Evolutionary conservation across 805 yeast species (phyloP).

Genomic region (Ogataea ganodermae): DNA sequence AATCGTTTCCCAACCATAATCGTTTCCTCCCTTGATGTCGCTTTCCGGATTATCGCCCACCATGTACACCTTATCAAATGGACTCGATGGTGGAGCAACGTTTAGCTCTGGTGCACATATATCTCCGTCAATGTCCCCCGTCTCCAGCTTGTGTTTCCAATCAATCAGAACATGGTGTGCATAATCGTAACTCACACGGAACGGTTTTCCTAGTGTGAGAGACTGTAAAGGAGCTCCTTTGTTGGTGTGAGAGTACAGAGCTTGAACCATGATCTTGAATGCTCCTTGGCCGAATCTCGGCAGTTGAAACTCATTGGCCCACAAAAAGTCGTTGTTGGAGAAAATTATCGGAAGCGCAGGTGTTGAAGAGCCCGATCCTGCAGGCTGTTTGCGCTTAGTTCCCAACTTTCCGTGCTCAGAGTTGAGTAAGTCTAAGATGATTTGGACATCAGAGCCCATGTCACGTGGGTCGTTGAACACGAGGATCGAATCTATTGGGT

Average conservation of each 20-base stretch:
- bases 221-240: conserved; percentile 50
- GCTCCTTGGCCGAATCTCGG: conserved; percentile 95
- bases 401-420: conserved; percentile 66
- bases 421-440: conserved; percentile 68
- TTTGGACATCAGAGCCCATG: conserved; percentile 81
- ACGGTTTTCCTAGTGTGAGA: conserved; percentile 80
- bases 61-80: conserved; percentile 78
- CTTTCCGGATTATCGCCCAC: conserved; percentile 96
- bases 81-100: conserved; percentile 39
- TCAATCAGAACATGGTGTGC: conserved; percentile 71
- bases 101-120: conserved; percentile 48
- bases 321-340: conserved; percentile 79
- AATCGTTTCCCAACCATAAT: conserved; percentile 85
- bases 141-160: conserved; percentile 45
- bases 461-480: conserved; percentile 91
- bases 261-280: conserved; percentile 62
- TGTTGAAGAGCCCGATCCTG: conserved; percentile 22
- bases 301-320: conserved; percentile 80
- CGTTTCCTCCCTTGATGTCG: conserved; percentile 88
- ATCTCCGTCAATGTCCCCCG: conserved; percentile 16
- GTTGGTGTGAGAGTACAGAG: conserved; percentile 46
- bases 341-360: conserved; percentile 75
- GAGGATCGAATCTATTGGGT: conserved; percentile 70
- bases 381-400: conserved; percentile 45
- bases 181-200: conserved; percentile 73